Percentiles rank a stretch among this genome's conserved stretches.
Evolutionary conservation across 192 early-diverging fungal genomes (phyloP).

Genomic region (Mortierella hygrophila): DNA sequence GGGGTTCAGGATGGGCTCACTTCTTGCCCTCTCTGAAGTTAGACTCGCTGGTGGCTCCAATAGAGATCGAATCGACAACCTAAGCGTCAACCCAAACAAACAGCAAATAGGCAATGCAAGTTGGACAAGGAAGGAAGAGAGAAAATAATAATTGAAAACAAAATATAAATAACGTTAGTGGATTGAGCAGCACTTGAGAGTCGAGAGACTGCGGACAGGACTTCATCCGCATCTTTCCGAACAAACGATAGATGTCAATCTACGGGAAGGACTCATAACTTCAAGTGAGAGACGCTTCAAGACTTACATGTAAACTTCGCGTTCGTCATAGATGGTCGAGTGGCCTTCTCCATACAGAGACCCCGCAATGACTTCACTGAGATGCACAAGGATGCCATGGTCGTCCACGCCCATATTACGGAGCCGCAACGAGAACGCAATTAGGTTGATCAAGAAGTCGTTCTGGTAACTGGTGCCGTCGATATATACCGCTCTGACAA

Average conservation of each 20-base stretch:
- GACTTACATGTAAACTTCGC: slow-evolving; percentile 80
- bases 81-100: slow-evolving; percentile 17
- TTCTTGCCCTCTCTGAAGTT: slow-evolving; percentile 16
- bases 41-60: slow-evolving; percentile 45
- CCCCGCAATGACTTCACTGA: slow-evolving; percentile 89
- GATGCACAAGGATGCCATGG: slow-evolving; percentile 86
- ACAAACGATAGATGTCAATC: neutral
- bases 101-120: neutral
- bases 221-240: neutral
- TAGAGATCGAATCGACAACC: slow-evolving; percentile 42
- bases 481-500: slow-evolving; percentile 92
- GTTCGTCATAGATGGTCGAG: slow-evolving; percentile 93
- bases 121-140: neutral
- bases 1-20: slow-evolving; percentile 58
- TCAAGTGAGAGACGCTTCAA: neutral
- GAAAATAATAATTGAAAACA: neutral
- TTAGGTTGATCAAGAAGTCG: slow-evolving; percentile 89
- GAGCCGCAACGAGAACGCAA: slow-evolving; percentile 87
- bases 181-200: neutral
- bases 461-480: slow-evolving; percentile 82
- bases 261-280: neutral
- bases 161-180: neutral
- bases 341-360: slow-evolving; percentile 87
- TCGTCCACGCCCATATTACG: slow-evolving; percentile 91
- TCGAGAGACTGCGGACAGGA: neutral